Conservation (phyloP, 306 rosid species). For the Malus fusca region DNA sequence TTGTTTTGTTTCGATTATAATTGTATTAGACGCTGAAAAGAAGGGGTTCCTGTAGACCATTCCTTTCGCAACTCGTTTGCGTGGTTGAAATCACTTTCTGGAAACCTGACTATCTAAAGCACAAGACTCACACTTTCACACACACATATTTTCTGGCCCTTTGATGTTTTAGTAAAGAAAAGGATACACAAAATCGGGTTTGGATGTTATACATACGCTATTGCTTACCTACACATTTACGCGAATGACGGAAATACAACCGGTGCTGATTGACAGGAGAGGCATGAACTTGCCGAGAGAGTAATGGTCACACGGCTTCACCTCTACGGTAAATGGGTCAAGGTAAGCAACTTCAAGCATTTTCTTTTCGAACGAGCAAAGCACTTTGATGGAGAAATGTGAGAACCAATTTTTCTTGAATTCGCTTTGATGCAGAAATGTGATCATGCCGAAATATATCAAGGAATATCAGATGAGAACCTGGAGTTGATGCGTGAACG, state of each 20-base stretch:
- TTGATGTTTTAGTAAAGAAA: too few species aligned
- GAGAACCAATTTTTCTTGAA: not conserved
- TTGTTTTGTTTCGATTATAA: not conserved
- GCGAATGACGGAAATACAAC: not conserved
- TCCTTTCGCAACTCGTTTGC: not conserved
- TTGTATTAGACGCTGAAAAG: not conserved
- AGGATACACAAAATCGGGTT: too few species aligned
- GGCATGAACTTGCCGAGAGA: slow-evolving; percentile 87
- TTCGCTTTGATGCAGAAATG: slow-evolving; percentile 57
- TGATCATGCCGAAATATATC: slow-evolving; percentile 80
- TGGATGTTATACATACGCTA: not conserved
- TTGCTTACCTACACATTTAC: not conserved
- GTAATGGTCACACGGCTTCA: slow-evolving; percentile 94
- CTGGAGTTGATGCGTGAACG: slow-evolving; percentile 92
- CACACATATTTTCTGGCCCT: too few species aligned
- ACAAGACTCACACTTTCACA: too few species aligned
- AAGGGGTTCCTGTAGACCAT: not conserved
- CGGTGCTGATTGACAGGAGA: slow-evolving; percentile 50
- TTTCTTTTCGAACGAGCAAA: not conserved
- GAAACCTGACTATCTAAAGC: too few species aligned
- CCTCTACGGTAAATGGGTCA: slow-evolving; percentile 86
- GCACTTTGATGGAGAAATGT: not conserved
- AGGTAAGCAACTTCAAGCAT: slow-evolving; percentile 40
- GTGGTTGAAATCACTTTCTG: too few species aligned
- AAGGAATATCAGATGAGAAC: slow-evolving; percentile 77